Base-by-base conservation (phyloP, 371 early-diverging fungal species). In the Rhizopus sp. region DNA sequence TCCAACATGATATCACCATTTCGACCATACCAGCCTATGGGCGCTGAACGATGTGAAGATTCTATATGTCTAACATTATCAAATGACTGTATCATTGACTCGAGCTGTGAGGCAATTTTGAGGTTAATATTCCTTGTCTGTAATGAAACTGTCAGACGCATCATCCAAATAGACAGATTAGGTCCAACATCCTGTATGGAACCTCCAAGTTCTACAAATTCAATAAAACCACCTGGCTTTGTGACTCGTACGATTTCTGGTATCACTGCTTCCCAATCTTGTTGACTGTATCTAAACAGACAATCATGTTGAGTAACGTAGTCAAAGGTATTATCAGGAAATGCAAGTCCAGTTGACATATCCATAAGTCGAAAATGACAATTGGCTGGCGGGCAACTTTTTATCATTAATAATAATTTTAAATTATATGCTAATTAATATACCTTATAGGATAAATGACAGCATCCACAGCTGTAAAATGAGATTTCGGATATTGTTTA, bases 1-100 rank as follows among this genome's bases (percentile, higher is more conserved):
- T 77, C 78, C 2, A 72, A 51, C 52, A 63, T 63, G n/a, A 74
- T 49, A 55, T 77, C 78, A 3, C 78, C 78, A 7, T 60, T 53
- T 37, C 59, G 68, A 5, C 78, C 78, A 7, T 74, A 64, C 78
- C 78, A 77, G 12, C 73, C 78, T 7, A 77, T 54, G n/a, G 78
- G 78, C 15, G 69, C 50, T 3, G 78, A 77, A 23, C 73, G 63
- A 42, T 74, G 73, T 0, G 75, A 69, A 8, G 57, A 34, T 15
- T 66, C 62, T 4, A 70, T 16, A 10, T 66, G 45, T 9, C 41
- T 47, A 7, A 72, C 52, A 30, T 38, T 41, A 0, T 49, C 41
- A 0, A 57, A 40, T n/a, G 31, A 35, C 37, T 60, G 60, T 16
- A 77, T 31, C 50, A 62, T 50, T 1, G 58, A 39, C 8, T 62